Conservation (phyloP, 495 filamentous ascomycete genomes). For the Aspergillus olivimuriae region DNA sequence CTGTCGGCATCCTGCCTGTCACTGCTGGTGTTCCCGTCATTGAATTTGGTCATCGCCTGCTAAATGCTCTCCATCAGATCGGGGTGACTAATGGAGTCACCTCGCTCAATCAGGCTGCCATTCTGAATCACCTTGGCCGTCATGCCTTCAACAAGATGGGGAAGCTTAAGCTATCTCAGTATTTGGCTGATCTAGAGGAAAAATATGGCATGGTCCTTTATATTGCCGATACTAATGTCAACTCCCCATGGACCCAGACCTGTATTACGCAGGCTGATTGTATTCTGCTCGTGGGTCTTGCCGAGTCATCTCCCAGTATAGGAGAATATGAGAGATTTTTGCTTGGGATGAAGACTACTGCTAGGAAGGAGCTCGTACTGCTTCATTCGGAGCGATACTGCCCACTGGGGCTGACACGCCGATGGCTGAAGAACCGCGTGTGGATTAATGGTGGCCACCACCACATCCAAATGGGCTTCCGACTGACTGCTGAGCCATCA, state of each 20-base stretch:
- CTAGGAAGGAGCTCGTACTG: conserved; percentile 89
- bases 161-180: conserved; percentile 91
- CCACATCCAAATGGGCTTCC: conserved; percentile 94
- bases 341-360: conserved; percentile 94
- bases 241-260: conserved; percentile 96
- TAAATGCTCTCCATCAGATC: conserved; percentile 81
- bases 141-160: conserved; percentile 98
- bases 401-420: conserved; percentile 70
- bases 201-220: conserved; percentile 95
- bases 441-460: conserved; percentile 99
- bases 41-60: conserved; percentile 86
- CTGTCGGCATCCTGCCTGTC: conserved; percentile 86
- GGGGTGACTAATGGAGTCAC: conserved; percentile 85
- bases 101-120: conserved; percentile 86
- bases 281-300: conserved; percentile 85
- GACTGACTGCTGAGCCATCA: conserved; percentile 66
- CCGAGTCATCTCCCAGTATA: conserved; percentile 81
- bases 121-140: conserved; percentile 86
- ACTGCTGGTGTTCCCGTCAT: conserved; percentile 88
- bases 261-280: conserved; percentile 96
- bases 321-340: conserved; percentile 96
- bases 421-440: conserved; percentile 87
- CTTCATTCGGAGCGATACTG: conserved; percentile 89
- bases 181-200: conserved; percentile 93
- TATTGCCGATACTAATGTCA: conserved; percentile 94